Evolutionary conservation across 306 rosid genomes (phyloP), one percentile per base, ranked within the genome.

Genomic region (Fragaria vesca): DNA sequence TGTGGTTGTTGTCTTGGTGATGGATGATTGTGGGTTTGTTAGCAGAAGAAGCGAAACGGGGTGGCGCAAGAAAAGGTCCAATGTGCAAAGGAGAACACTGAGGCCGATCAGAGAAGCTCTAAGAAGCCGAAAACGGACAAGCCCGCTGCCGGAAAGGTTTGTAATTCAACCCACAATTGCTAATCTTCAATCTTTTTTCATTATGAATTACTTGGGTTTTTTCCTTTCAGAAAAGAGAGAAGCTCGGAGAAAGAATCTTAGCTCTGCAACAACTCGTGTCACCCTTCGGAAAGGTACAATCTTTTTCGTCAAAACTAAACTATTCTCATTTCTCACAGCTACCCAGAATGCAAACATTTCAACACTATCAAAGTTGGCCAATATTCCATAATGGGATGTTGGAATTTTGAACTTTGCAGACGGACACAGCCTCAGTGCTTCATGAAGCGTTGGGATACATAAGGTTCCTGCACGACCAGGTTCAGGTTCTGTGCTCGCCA

Each of bases 361-460:
- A 55, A 55, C 4, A 55, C 28, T 20, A n/a, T n/a, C 5, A 57
- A 57, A 57, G 62, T 57, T 21, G 62, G 30, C 30, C 13, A 57
- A 57, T 18, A 5, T n/a, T 21, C 21, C 2, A 57, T 54, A 7
- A 6, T 8, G 62, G 30, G 30, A 0, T 57, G 0, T 9, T 21
- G 2, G 38, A 72, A 65, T 66, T 11, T 72, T 66, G 81, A 55
- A 81, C 83, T 20, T 28, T 71, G 82, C 93, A 95, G 98, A 89
- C 97, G 43, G 98, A 95, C 78, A 95, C 97, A 45, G 97, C 98
- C 20, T 95, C 98, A 1, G 98, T 95, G 76, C 97, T 95, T 52
- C 96, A 92, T 58, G 98, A 95, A 83, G 97, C 97, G 42, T 89
- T 85, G 88, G 97, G 98, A 4, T 95, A 95, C 73, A 95, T 95